phyloP scores from a whole-genome alignment of 2,329 filamentous ascomycete species.

The Metarhizium brunneum region DNA sequence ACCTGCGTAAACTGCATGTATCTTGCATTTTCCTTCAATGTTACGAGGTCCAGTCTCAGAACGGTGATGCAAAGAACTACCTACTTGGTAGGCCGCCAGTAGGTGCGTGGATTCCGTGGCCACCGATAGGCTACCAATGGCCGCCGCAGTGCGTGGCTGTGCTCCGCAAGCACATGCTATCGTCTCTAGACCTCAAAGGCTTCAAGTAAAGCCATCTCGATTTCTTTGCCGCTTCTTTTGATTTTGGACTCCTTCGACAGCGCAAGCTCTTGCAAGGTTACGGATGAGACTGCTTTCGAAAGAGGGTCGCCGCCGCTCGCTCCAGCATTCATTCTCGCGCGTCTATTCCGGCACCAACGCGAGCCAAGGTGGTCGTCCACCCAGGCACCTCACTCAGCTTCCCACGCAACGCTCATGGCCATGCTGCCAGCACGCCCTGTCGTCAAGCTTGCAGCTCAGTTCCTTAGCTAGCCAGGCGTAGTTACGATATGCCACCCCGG shows the following conservation, averaged over 20 bases:
- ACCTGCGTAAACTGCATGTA: too few relatives aligned
- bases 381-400: background rate
- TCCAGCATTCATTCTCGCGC: background rate
- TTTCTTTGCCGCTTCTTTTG: too few relatives aligned
- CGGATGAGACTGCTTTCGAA: too few relatives aligned
- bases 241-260: background rate
- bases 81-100: too few relatives aligned
- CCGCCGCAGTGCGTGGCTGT: background rate
- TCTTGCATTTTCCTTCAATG: too few relatives aligned
- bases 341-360: background rate
- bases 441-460: slow-evolving; percentile 15
- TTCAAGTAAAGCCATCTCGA: too few relatives aligned
- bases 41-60: too few relatives aligned
- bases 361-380: background rate
- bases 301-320: background rate
- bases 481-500: slow-evolving; percentile 47
- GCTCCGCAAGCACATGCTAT: background rate
- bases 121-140: background rate
- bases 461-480: slow-evolving; percentile 14
- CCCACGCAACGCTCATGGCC: slow-evolving; percentile 16
- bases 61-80: too few relatives aligned
- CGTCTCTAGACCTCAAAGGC: too few relatives aligned
- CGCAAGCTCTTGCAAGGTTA: background rate
- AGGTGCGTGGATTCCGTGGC: too few relatives aligned
- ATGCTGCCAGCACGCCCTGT: slow-evolving; percentile 17